phyloP scores from a whole-genome alignment of 371 early-diverging fungal genomes.

The Vairimorpha ceranae region DNA sequence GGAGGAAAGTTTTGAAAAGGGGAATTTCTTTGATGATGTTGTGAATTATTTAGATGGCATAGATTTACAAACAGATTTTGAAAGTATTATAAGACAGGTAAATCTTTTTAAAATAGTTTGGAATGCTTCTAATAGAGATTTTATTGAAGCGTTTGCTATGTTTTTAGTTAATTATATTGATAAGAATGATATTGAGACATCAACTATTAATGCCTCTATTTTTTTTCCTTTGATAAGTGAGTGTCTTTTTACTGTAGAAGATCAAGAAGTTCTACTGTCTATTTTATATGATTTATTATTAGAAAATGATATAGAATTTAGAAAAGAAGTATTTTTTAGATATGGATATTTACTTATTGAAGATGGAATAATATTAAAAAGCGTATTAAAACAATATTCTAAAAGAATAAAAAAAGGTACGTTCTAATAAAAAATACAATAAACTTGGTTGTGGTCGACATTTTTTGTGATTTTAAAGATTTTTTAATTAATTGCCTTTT shows the following conservation, averaged over 20 bases:
- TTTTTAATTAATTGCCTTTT: too few species aligned
- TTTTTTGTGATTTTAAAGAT: too few species aligned
- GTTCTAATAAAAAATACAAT: too few species aligned
- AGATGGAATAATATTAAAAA: slow-evolving; percentile 34
- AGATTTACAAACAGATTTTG: slow-evolving; percentile 7
- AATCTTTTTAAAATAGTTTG: slow-evolving; percentile 45
- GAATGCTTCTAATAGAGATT: slow-evolving; percentile 46
- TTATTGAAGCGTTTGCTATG: slow-evolving; percentile 52
- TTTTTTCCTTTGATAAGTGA: slow-evolving; percentile 32
- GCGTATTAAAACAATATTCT: slow-evolving; percentile 25
- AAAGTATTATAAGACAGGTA: slow-evolving; percentile 43
- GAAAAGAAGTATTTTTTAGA: slow-evolving; percentile 18
- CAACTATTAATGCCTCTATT: slow-evolving; percentile 32
- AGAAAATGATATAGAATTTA: not conserved
- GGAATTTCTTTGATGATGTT: slow-evolving; percentile 50
- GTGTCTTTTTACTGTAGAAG: not conserved
- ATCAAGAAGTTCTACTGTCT: slow-evolving; percentile 31
- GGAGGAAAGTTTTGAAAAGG: slow-evolving; percentile 3
- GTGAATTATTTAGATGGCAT: slow-evolving; percentile 26
- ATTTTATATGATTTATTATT: slow-evolving; percentile 2
- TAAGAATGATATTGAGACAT: slow-evolving; percentile 18
- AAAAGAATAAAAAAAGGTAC: slow-evolving; percentile 19
- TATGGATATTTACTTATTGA: slow-evolving; percentile 44
- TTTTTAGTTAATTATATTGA: slow-evolving; percentile 44
- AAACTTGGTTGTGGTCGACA: too few species aligned